These are phyloP conservation scores for Claviceps sorghi DNA, from an alignment of 2,329 filamentous ascomycete genomes.

Conservation along the genomic window DNA sequence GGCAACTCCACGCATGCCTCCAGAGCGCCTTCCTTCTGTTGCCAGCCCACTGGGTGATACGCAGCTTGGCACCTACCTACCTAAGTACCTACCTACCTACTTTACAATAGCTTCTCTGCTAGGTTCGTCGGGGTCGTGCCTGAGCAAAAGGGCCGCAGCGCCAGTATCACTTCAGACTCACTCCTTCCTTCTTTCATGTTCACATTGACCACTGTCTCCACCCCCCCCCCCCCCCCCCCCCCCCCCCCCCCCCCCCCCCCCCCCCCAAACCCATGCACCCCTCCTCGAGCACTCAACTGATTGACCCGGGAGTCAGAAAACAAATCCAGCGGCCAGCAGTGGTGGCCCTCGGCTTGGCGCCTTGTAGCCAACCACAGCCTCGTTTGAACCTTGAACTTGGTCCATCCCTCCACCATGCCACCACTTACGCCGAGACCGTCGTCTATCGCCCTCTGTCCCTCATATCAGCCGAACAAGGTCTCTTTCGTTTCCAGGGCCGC, in stretches of 20 bases:
- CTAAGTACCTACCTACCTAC: too few species aligned
- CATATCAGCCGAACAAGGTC: conserved; percentile 10
- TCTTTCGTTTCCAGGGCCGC: conserved; percentile 6
- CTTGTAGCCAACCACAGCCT: conserved; percentile 10
- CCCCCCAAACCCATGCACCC: conserved; percentile 1
- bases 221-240: conserved; percentile 3
- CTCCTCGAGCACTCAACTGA: conserved; percentile 4
- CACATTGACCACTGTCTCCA: conserved; percentile 1
- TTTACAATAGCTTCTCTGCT: not conserved
- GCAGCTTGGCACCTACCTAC: not conserved
- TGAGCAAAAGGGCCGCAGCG: not conserved
- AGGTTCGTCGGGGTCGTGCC: not conserved
- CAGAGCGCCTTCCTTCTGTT: conserved; percentile 3
- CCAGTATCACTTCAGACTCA: conserved; percentile 3
- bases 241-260: not conserved
- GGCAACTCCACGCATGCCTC: conserved; percentile 1
- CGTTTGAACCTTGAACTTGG: conserved; percentile 10
- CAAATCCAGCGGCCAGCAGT: conserved; percentile 7
- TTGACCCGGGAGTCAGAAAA: conserved; percentile 6
- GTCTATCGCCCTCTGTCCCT: conserved; percentile 8
- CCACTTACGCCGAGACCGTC: conserved; percentile 11
- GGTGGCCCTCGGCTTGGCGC: conserved; percentile 7
- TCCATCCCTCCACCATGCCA: conserved; percentile 9
- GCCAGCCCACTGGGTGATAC: not conserved
- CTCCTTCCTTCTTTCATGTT: conserved; percentile 6